Evolutionary conservation across 768 basidiomycete genomes (phyloP), one percentile per base, ranked within the genome.

Genomic region (Kwoniella bestiolae): DNA sequence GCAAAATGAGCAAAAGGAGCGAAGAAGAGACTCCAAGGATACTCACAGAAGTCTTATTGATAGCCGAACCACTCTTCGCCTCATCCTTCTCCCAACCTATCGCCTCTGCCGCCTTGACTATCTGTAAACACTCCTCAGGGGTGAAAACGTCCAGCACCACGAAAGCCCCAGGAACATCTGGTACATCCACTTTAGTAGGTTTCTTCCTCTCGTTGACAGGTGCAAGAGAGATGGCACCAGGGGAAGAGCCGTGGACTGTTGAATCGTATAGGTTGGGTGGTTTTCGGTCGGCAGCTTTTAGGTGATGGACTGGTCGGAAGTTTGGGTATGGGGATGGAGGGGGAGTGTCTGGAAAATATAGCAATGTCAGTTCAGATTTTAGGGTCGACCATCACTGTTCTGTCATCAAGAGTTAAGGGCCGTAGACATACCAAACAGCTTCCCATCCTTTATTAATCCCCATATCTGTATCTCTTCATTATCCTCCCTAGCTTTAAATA

Each of bases 221-320:
- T 72, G 81, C 70, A 78, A 82, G 38, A 80, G 79, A 41, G 74
- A 74, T 60, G 75, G 81, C 60, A 64, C 80, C 31, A 0, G 78
- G 72, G 3, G 68, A 62, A 8, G 85, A 85, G 50, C 81, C 83
- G 69, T 83, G 84, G n/a, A 87, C 84, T 18, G 85, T 82, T 0
- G 84, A 84, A 9, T 84, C 83, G 74, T 86, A 84, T 44, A 84
- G 82, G 72, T 87, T 87, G 23, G 86, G 85, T 0, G 86, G 86
- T 11, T 84, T 83, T 21, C 86, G 84, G 1, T 83, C 82, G n/a
- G 82, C 80, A 0, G 84, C 86, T 5, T 83, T 83, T 0, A 83
- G 83, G 23, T 79, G 82, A 45, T 83, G 77, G n/a, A 82, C 75
- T 31, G 68, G 35, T 59, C 60, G 28, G 66, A 76, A 78, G 18